These are phyloP conservation scores for Hanseniaspora gamundiae DNA, from an alignment of 1,139 yeast species.

Conservation along the genomic window DNA sequence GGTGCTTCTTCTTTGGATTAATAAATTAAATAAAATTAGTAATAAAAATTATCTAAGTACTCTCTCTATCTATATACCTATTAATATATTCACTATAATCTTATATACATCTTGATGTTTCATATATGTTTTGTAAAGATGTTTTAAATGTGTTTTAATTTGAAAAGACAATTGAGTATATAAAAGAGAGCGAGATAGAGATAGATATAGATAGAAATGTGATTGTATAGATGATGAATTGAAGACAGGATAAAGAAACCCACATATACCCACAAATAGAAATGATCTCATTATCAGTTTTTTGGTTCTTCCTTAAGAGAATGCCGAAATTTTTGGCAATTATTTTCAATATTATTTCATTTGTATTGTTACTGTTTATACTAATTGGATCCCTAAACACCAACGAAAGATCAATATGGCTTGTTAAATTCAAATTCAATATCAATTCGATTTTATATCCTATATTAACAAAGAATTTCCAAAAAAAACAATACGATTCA, in stretches of 20 bases:
- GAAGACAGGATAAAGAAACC: not conserved
- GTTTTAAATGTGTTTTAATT: too few species aligned
- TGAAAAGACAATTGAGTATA: too few species aligned
- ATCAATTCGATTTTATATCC: constrained; percentile 18
- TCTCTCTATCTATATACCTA: too few species aligned
- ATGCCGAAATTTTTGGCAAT: constrained; percentile 21
- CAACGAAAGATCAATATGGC: constrained; percentile 17
- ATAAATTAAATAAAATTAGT: constrained; percentile 7
- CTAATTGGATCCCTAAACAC: constrained; percentile 21
- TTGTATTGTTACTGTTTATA: constrained; percentile 19
- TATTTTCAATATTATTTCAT: constrained; percentile 17
- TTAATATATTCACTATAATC: too few species aligned
- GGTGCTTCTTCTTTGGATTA: constrained; percentile 99
- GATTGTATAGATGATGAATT: too few species aligned
- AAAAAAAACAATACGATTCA: constrained; percentile 7
- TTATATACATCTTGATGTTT: too few species aligned
- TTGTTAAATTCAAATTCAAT: constrained; percentile 18
- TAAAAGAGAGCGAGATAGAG: too few species aligned
- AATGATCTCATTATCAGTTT: constrained; percentile 12
- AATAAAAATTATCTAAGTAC: not conserved
- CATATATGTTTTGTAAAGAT: too few species aligned
- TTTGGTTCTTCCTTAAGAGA: constrained; percentile 18
- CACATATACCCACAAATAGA: not conserved
- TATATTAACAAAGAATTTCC: constrained; percentile 17
- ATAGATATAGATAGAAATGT: too few species aligned